Percentiles rank a stretch among this genome's conserved stretches.
Conservation (phyloP, 2,329 filamentous ascomycete genomes). For the Diaporthe ampelina region DNA sequence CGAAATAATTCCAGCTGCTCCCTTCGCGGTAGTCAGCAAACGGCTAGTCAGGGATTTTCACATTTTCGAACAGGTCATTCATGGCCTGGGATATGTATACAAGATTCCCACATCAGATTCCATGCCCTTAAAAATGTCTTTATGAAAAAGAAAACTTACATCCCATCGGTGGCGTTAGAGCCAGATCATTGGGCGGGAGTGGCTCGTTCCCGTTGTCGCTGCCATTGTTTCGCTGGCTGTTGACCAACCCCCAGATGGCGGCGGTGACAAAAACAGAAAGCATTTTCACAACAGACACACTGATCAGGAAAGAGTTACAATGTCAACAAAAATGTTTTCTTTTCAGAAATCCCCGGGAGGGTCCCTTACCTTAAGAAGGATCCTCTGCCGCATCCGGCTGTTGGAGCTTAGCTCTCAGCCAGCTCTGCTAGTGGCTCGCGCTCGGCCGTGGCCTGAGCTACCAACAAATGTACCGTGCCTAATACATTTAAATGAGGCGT, state of each 20-base stretch:
- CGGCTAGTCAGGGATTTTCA: neutral
- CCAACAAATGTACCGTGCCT: neutral
- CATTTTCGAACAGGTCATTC: too few relatives aligned
- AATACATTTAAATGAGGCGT: neutral
- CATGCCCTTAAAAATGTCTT: neutral
- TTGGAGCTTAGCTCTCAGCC: neutral
- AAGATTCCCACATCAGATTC: too few relatives aligned
- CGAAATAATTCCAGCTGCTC: constrained; percentile 35
- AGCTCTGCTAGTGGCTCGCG: constrained; percentile 4
- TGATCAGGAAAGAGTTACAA: too few relatives aligned
- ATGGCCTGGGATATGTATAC: too few relatives aligned
- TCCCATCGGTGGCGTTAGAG: constrained; percentile 33
- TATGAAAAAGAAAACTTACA: neutral
- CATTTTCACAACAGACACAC: neutral
- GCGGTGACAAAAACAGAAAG: neutral
- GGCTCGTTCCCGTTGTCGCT: neutral
- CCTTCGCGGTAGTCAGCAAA: constrained; percentile 2
- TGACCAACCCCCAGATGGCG: neutral
- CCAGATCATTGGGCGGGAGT: constrained; percentile 26
- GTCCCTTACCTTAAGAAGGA: constrained; percentile 11
- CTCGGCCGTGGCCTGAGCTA: constrained; percentile 4
- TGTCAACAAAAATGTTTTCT: neutral
- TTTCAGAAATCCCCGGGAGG: neutral
- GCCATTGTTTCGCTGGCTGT: neutral
- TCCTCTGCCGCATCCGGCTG: constrained; percentile 5